Base-by-base conservation (phyloP, 805 yeast genomes). In the Candida nitratophila region DNA sequence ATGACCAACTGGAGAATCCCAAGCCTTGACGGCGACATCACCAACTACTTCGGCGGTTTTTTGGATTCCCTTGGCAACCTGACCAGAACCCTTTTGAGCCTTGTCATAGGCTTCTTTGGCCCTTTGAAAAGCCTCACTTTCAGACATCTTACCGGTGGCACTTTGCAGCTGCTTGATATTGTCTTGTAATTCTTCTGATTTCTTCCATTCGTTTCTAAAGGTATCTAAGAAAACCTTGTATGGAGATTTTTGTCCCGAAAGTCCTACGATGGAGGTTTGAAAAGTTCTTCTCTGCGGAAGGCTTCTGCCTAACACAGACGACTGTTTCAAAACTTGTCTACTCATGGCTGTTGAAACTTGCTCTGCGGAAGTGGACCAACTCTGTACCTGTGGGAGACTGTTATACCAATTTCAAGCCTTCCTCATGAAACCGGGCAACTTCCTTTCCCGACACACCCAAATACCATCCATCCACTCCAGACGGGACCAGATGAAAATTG, bases 11-110 rank as follows among this genome's bases (percentile, higher is more conserved):
- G 93, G 86, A 1, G 96, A 88, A 48, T 93, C 96, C 99, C 99
- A 93, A 1, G 97, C 96, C 47, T 82, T 83, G 34, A 76, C 71
- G 4, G 96, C 98, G 38, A 81, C 95, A 46, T 76, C 83, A 44
- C 96, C 98, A 31, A 93, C 88, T 34, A 81, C 91, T 55, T 85
- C 87, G n/a, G 97, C 97, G 5, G 98, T 93, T 65, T 85, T 86
- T 56, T 79, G 77, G 44, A 87, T 77, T 37, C 88, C 83, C 60
- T 85, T 78, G 8, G 80, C 77, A n/a, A 80, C 73, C 21, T 59
- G 60, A 14, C 85, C 81, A 17, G 75, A 65, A 14, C 79, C 76
- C 59, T 78, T 81, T 56, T 86, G 93, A 3, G 98, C 96, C 44
- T 72, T 76, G 44, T 85, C 85, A 55, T 83, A 88, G 0, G 99